Evolutionary conservation across 2,329 filamentous ascomycete genomes (phyloP).

Genomic region (Myotisia sp.): DNA sequence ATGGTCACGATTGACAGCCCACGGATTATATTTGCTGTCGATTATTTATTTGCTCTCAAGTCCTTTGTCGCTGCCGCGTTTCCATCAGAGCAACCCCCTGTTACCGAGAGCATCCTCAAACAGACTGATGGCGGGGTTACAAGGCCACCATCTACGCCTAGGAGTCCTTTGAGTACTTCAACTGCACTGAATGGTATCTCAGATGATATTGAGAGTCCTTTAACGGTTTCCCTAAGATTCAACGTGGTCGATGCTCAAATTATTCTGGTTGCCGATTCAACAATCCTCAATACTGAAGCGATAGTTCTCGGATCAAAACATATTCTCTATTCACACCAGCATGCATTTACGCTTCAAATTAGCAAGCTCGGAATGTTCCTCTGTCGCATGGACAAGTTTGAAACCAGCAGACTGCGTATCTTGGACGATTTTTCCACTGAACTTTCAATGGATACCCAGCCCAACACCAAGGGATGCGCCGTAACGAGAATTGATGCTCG

Average conservation of each 20-base stretch:
- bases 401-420: conserved; percentile 76
- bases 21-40: conserved; percentile 82
- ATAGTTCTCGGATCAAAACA: conserved; percentile 93
- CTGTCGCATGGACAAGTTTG: conserved; percentile 95
- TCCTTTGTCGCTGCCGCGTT: conserved; percentile 63
- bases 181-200: conserved; percentile 3
- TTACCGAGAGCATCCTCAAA: conserved; percentile 21
- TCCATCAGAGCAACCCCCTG: conserved; percentile 37
- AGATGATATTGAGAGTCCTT: conserved; percentile 29
- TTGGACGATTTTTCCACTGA: conserved; percentile 93
- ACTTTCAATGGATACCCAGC: conserved; percentile 65
- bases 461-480: conserved; percentile 44
- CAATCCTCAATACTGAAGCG: conserved; percentile 79
- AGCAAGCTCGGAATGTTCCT: conserved; percentile 95
- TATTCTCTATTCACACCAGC: conserved; percentile 80
- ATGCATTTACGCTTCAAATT: conserved; percentile 84
- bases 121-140: conserved; percentile 20
- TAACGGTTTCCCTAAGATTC: conserved; percentile 73
- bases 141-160: background rate
- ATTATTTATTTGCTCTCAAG: conserved; percentile 86
- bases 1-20: conserved; percentile 92
- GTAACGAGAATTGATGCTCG: conserved; percentile 71
- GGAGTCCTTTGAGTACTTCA: background rate
- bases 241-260: conserved; percentile 94
- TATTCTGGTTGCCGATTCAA: conserved; percentile 88